Evolutionary conservation across 169 alveolate genomes (phyloP).

Genomic region (Babesia microti): DNA sequence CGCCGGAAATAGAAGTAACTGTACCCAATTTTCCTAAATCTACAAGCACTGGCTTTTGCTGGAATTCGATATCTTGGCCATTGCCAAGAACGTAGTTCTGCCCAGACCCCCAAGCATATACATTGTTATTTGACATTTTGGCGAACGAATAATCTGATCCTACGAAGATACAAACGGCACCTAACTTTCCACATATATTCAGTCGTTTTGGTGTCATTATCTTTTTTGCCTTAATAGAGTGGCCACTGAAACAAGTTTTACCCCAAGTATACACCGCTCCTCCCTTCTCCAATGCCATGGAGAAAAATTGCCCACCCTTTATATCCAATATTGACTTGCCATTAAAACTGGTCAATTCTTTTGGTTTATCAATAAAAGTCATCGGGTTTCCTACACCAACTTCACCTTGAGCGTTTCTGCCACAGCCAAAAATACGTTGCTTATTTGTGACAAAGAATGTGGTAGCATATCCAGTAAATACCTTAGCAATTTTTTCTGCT

Average conservation of each 20-base stretch:
- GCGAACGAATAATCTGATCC: conserved; percentile 41
- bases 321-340: conserved; percentile 41
- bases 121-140: conserved; percentile 1
- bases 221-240: conserved; percentile 4
- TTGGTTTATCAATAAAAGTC: conserved; percentile 22
- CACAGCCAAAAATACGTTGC: conserved; percentile 59
- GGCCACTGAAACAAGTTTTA: conserved; percentile 30
- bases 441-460: conserved; percentile 55
- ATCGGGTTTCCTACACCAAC: conserved; percentile 56
- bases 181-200: conserved; percentile 2
- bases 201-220: conserved; percentile 16
- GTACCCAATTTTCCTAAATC: conserved; percentile 2
- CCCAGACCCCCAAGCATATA: conserved; percentile 48
- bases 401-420: conserved; percentile 72
- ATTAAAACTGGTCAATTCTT: conserved; percentile 39
- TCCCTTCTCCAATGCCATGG: conserved; percentile 55
- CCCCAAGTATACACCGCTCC: conserved; percentile 70
- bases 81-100: conserved; percentile 44
- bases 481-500: conserved; percentile 2
- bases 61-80: conserved; percentile 29
- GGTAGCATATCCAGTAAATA: conserved; percentile 65
- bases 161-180: conserved; percentile 9
- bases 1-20: conserved; percentile 27
- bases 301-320: conserved; percentile 72
- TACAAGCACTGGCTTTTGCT: conserved; percentile 19